Evolutionary conservation across 805 yeast species (phyloP).

Genomic region (Ogataea corticis): DNA sequence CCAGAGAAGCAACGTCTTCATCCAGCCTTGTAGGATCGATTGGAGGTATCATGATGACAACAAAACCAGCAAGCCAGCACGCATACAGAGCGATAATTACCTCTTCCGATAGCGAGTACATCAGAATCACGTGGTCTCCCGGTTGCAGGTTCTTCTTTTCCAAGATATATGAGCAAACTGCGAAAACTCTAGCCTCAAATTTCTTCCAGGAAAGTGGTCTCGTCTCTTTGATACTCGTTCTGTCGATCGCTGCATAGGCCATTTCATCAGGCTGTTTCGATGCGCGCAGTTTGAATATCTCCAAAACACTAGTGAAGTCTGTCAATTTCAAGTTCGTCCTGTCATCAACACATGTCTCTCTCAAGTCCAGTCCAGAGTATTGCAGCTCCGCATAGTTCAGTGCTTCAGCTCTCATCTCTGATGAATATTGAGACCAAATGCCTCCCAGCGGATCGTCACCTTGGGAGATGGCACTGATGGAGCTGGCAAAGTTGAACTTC

Average conservation of each 20-base stretch:
- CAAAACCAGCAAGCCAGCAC: slow-evolving; percentile 76
- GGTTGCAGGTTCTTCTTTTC: slow-evolving; percentile 62
- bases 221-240: slow-evolving; percentile 44
- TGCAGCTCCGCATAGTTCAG: slow-evolving; percentile 70
- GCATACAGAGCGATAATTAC: slow-evolving; percentile 82
- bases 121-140: slow-evolving; percentile 74
- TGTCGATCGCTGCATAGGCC: slow-evolving; percentile 57
- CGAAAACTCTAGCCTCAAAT: slow-evolving; percentile 73
- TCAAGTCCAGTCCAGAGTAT: slow-evolving; percentile 75
- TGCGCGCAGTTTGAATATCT: slow-evolving; percentile 78
- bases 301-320: slow-evolving; percentile 69
- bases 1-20: slow-evolving; percentile 72
- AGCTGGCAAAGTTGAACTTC: slow-evolving; percentile 68
- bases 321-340: slow-evolving; percentile 73
- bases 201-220: slow-evolving; percentile 75
- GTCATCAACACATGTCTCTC: slow-evolving; percentile 76
- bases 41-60: slow-evolving; percentile 76
- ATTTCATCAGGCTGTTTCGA: slow-evolving; percentile 72
- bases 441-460: slow-evolving; percentile 81
- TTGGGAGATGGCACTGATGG: slow-evolving; percentile 65
- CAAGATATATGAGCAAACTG: slow-evolving; percentile 69
- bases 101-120: slow-evolving; percentile 88
- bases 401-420: slow-evolving; percentile 61
- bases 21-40: slow-evolving; percentile 56
- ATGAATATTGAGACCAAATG: slow-evolving; percentile 77